Percentiles rank a stretch among this genome's conserved stretches.
Conservation (phyloP, 192 early-diverging fungal genomes). For the Dimargaris verticillata region DNA sequence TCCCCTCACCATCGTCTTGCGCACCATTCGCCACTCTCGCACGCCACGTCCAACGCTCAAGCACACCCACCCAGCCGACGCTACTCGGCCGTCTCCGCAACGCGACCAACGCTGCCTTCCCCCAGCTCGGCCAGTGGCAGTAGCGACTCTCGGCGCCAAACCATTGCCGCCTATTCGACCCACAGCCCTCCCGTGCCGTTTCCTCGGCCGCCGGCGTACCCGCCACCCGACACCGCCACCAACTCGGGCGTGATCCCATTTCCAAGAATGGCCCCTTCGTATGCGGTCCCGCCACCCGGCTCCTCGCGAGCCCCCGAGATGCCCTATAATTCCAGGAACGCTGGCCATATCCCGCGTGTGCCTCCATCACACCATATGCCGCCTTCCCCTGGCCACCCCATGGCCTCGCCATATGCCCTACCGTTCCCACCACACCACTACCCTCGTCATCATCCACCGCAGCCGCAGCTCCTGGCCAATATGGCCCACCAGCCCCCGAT, state of each 20-base stretch:
- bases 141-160: background rate
- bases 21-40: background rate
- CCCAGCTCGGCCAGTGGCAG: background rate
- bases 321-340: no score
- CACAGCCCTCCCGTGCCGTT: conserved; percentile 8
- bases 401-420: background rate
- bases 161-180: background rate
- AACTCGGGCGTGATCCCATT: conserved; percentile 3
- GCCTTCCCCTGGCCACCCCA: conserved; percentile 5
- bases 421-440: no score
- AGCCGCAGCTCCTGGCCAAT: background rate
- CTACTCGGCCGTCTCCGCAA: no score
- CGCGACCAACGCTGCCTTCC: background rate
- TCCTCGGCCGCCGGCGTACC: conserved; percentile 5
- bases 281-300: no score
- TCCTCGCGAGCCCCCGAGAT: no score
- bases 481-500: background rate
- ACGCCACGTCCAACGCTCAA: background rate
- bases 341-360: no score
- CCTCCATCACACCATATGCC: no score
- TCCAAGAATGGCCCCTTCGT: conserved; percentile 2
- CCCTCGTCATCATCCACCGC: background rate
- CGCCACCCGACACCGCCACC: background rate
- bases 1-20: background rate
- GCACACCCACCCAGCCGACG: no score